Evolutionary conservation across 352 stramenopile genomes (phyloP), one percentile per base, ranked within the genome.

Genomic region (Pythium guiyangense): DNA sequence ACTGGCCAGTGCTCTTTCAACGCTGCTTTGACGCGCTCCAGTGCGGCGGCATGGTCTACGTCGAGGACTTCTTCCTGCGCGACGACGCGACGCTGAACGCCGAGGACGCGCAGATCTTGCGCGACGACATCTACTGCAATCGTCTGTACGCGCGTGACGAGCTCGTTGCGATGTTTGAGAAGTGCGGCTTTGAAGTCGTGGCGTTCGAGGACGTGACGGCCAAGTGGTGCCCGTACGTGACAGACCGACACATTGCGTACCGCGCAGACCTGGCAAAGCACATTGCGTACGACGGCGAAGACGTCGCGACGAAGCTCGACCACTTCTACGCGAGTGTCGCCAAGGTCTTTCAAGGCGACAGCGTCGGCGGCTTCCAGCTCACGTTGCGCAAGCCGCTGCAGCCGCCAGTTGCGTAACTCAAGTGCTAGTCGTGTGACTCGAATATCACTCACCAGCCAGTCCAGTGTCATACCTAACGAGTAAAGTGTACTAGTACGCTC

Each of bases 61-160:
- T 89, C 11, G 84, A 96, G 39, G 86, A 94, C 52, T 94, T 89
- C 57, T 90, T 88, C 67, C 55, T 71, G 26, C 69, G 62, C 39
- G 67, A 73, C 0, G 20, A 58, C 4, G 54, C 58, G 4, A 6
- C 18, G 12, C 76, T 94, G 63, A 76, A 12, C 15, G 14, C 78
- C 0, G 39, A 68, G 0, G 59, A 82, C 12, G 83, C 93, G 51
- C 20, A 63, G 14, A 42, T 74, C 2, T 65, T 96, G 35, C 51
- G 66, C 15, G 54, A 79, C 25, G 84, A 96, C 55, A 59, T 96
- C 9, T 93, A 81, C 63, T 89, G 74, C 50, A 47, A 61, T 9
- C 66, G 76, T 40, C 70, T 94, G 22, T 61, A 79, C 45, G 63
- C 59, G 15, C 43, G 52, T 29, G 49, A 66, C 3, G 65, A 92